Evolutionary conservation across 768 basidiomycete species (phyloP), one percentile per base, ranked within the genome.

Genomic region (Tephrocybe sp.): DNA sequence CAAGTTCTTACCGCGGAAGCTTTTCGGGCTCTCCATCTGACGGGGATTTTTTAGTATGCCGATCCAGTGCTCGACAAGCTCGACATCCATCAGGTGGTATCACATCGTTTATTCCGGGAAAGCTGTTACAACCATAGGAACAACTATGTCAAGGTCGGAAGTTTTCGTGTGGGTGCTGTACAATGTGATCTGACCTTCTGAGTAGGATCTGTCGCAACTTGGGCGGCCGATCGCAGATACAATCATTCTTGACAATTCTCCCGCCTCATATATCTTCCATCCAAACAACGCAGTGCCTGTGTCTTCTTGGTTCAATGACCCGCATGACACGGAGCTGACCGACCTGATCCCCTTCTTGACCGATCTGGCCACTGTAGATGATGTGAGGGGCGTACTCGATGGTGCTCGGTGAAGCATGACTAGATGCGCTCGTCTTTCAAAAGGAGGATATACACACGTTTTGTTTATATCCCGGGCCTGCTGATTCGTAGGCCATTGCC

Each of bases 221-320:
- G 97, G 97, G 40, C 87, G 97, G 24, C 92, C 92, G 5, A 92
- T 97, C 58, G 79, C 83, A 39, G 92, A 96, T 63, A 92, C 88
- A 53, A 98, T 98, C 64, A 99, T 99, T 71, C 82, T 99, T 60
- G 97, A 98, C 72, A 99, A 98, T 68, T 98, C 96, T 22, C 97
- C 97, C 13, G 97, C 97, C 11, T 97, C 92, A 11, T 99, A 98
- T 69, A 96, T 98, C 52, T 99, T 99, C 80, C 96, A 99, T 64
- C 94, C 94, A 13, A 95, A 97, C 73, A 98, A 98, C 65, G 97
- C 97, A 31, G 96, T 98, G 4, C 97, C 97, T 11, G 95, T 99
- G 53, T 98, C 96, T 35, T 94, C 92, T 49, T 99, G 97, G 97
- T 99, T 99, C 76, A 98, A 98, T 68, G 94, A 94, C 69, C 95